Evolutionary conservation across 2,329 filamentous ascomycete species (phyloP).

Genomic region (Trichophyton benhamiae): DNA sequence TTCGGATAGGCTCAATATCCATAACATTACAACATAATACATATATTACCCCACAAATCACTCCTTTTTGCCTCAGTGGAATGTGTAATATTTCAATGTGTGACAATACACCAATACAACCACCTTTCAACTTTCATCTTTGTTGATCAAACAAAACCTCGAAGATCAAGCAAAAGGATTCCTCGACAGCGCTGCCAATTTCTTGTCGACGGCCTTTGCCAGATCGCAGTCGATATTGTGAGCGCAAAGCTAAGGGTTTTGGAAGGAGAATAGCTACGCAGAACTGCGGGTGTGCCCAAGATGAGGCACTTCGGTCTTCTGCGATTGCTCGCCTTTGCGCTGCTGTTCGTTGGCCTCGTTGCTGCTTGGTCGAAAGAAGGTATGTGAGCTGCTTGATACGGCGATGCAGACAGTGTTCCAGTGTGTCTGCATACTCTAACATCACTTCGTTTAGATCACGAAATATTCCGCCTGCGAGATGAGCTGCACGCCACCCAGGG

Average conservation of each 20-base stretch:
- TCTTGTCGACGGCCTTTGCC: neutral
- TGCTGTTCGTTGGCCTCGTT: conserved; percentile 53
- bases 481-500: conserved; percentile 70
- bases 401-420: neutral
- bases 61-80: neutral
- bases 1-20: too few relatives aligned
- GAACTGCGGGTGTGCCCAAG: conserved; percentile 22
- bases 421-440: neutral
- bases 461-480: conserved; percentile 92
- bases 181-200: neutral
- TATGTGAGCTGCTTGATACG: conserved; percentile 28
- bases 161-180: neutral
- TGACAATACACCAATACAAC: neutral
- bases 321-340: conserved; percentile 56
- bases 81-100: neutral
- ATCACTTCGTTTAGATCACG: conserved; percentile 54
- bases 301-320: conserved; percentile 57
- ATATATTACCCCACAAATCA: neutral
- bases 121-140: neutral
- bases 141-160: neutral
- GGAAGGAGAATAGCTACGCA: neutral
- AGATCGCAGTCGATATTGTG: neutral
- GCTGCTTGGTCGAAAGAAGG: conserved; percentile 81
- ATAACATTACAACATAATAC: neutral
- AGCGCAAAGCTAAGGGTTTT: neutral